Conservation (phyloP, 495 filamentous ascomycete species). For the Melanomma pulvis-pyrius region DNA sequence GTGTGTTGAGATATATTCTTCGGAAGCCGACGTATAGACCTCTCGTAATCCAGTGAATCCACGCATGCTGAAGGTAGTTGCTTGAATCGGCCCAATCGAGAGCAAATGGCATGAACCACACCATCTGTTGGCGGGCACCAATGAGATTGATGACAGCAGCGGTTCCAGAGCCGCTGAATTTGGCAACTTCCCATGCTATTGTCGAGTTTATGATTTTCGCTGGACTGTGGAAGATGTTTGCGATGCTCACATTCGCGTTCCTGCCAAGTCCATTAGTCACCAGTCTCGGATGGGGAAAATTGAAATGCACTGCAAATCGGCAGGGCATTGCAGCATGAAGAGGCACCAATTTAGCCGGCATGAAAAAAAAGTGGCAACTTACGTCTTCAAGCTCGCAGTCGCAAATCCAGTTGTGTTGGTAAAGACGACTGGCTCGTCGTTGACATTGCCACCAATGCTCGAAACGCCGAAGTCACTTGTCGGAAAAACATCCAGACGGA, state of each 20-base stretch:
- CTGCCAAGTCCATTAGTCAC: slow-evolving; percentile 30
- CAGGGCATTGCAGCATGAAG: background rate
- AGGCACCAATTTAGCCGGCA: slow-evolving; percentile 6
- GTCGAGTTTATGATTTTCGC: slow-evolving; percentile 57
- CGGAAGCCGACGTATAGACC: slow-evolving; percentile 61
- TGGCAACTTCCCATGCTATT: slow-evolving; percentile 57
- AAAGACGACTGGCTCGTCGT: slow-evolving; percentile 33
- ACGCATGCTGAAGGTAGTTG: slow-evolving; percentile 64
- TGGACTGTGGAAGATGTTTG: slow-evolving; percentile 61
- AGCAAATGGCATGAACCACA: slow-evolving; percentile 60
- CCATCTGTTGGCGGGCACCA: slow-evolving; percentile 62
- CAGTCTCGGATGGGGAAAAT: slow-evolving; percentile 4
- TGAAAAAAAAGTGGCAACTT: slow-evolving; percentile 16
- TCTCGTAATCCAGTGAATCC: slow-evolving; percentile 64
- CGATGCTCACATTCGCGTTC: slow-evolving; percentile 52
- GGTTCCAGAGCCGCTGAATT: slow-evolving; percentile 52
- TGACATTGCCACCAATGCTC: slow-evolving; percentile 28
- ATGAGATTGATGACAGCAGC: slow-evolving; percentile 66
- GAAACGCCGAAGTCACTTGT: slow-evolving; percentile 53
- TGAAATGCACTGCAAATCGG: slow-evolving; percentile 15
- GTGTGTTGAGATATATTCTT: slow-evolving; percentile 60
- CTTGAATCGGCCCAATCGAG: slow-evolving; percentile 60
- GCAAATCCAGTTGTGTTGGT: slow-evolving; percentile 37
- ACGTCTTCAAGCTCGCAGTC: slow-evolving; percentile 35
- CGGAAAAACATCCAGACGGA: slow-evolving; percentile 62